Base-by-base conservation (phyloP, 768 basidiomycete genomes). In the Leccinum arenicola region DNA sequence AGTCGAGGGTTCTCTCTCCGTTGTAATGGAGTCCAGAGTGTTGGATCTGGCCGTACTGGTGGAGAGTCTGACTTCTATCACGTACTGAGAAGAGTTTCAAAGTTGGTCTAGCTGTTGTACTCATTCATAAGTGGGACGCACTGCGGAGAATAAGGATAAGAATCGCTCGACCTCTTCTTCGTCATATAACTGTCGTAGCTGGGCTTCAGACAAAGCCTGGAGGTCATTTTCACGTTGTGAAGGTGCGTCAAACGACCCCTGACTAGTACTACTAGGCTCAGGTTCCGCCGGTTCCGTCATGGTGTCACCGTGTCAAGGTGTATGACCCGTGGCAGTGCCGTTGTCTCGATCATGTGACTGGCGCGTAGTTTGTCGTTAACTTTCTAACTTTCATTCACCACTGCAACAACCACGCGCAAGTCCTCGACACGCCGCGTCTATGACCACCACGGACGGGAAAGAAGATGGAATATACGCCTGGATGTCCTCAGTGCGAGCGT, bases 161-260 rank as follows among this genome's bases (percentile, higher is more conserved):
- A 85, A 88, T 27, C 84, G 74, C 15, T 84, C 78, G 14, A 87
- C 81, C 72, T 88, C 85, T 66, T 87, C 85, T 55, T 82, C 78
- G 25, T 88, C 86, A 60, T 83, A 87, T 27, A 84, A 64, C 43
- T 82, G 78, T 43, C 87, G 75, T 19, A 88, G 74, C 63, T 86
- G 75, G 25, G 72, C 69, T 65, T 87, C 84, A 8, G 80, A 78
- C 27, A 84, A 66, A 4, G 74, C 74, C 40, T 68, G 69, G 50
- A 47, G 25, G 15, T 59, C 67, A 25, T 63, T 3, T 4, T 54
- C 57, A 4, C 8, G 47, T n/a, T 27, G 29, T 11, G 23, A 17
- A 23, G 12, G n/a, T 38, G 52, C 23, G 15, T 57, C 45, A 35
- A 21, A 17, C 23, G 54, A 27, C 12, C 29, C 54, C 33, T 40